Evolutionary conservation across 768 basidiomycete genomes (phyloP).

Genomic region (button mushroom (Agaricus bisporus)): DNA sequence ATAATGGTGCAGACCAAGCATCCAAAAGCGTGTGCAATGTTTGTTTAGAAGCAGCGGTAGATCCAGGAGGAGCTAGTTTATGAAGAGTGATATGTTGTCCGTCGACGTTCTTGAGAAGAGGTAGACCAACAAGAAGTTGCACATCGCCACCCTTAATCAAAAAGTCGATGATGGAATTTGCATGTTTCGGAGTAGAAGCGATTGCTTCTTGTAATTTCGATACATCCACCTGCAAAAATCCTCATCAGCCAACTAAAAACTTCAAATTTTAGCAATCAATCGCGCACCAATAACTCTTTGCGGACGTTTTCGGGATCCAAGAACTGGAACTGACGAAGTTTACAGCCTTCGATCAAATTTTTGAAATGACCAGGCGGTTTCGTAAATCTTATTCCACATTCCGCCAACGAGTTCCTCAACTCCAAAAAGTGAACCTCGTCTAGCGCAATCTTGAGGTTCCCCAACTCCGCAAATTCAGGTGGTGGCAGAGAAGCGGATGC

Average conservation of each 20-base stretch:
- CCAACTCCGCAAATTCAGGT: not conserved
- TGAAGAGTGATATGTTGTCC: constrained; percentile 19
- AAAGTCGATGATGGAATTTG: constrained; percentile 21
- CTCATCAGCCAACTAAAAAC: not conserved
- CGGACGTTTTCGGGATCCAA: constrained; percentile 1
- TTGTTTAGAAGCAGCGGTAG: not conserved
- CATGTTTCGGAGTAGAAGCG: not conserved
- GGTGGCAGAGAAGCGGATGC: not conserved
- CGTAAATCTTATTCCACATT: constrained; percentile 5
- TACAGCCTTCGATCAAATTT: not conserved
- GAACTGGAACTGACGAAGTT: not conserved
- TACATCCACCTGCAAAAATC: not conserved
- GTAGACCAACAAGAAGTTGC: constrained; percentile 28
- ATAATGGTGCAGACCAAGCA: not conserved
- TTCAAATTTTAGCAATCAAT: too few relatives aligned
- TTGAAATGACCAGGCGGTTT: constrained; percentile 1
- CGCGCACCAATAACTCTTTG: constrained; percentile 1
- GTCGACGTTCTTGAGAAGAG: constrained; percentile 28
- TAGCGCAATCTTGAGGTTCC: constrained; percentile 1
- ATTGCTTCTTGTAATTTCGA: not conserved
- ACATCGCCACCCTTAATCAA: constrained; percentile 28
- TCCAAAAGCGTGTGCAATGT: constrained; percentile 23
- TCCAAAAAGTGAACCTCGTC: constrained; percentile 1
- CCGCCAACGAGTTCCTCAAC: constrained; percentile 1
- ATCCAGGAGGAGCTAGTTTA: not conserved